These are phyloP conservation scores for Candida adriatica DNA, from an alignment of 805 yeast genomes.

Conservation along the genomic window DNA sequence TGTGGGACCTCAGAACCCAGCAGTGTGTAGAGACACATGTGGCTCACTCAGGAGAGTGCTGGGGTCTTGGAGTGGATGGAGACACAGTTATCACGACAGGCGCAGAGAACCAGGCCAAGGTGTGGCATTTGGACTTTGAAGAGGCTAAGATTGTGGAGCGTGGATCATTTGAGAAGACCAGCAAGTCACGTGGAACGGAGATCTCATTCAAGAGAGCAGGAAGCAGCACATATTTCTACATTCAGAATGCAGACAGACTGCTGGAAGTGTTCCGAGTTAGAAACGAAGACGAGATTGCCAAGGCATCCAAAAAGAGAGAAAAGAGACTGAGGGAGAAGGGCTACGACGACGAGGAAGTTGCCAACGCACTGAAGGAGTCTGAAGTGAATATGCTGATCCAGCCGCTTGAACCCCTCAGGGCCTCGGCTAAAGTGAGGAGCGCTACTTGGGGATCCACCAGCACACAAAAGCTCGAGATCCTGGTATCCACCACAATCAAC, in stretches of 20 bases:
- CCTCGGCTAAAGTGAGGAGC: conserved; percentile 55
- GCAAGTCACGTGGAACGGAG: conserved; percentile 62
- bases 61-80: conserved; percentile 58
- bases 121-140: conserved; percentile 67
- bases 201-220: conserved; percentile 42
- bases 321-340: conserved; percentile 76
- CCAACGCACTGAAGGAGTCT: conserved; percentile 39
- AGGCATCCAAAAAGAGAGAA: conserved; percentile 70
- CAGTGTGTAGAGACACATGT: conserved; percentile 93
- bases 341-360: conserved; percentile 50
- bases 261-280: conserved; percentile 77
- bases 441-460: conserved; percentile 54
- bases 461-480: conserved; percentile 47
- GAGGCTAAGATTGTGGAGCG: conserved; percentile 35
- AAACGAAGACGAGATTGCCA: conserved; percentile 66
- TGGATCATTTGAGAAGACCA: conserved; percentile 69
- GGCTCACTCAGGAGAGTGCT: conserved; percentile 90
- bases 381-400: conserved; percentile 53
- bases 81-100: conserved; percentile 61
- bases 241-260: conserved; percentile 77
- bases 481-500: conserved; percentile 65
- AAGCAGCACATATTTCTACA: conserved; percentile 43
- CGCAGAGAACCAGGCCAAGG: conserved; percentile 70
- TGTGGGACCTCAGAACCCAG: conserved; percentile 88
- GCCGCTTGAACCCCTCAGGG: conserved; percentile 62